Evolutionary conservation across 1,139 yeast species (phyloP), one percentile per base, ranked within the genome.

Genomic region (Candida labiduridarum): DNA sequence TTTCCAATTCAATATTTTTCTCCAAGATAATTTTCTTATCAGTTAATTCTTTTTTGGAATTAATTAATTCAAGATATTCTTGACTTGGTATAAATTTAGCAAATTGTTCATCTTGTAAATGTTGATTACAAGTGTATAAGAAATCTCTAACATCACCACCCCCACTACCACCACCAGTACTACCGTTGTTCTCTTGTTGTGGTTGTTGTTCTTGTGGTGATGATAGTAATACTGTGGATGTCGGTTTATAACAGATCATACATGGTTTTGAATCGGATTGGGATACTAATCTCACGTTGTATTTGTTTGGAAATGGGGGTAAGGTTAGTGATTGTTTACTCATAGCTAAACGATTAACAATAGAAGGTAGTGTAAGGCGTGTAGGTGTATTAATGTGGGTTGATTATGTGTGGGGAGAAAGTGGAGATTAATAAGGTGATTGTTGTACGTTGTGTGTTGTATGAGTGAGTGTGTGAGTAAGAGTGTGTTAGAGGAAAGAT

Each of bases 81-180:
- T 74, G 70, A 10, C 77, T 78, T 36, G 72, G 69, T 1, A 78
- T 59, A 0, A 88, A 83, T 1, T 67, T 65, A 2, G 88, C 90
- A 66, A 87, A 87, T n/a, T 77, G 73, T 1, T 74, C 65, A 59
- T 88, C 95, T 15, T 65, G 66, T 44, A 88, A 65, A 66, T 88
- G 96, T n/a, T 73, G 58, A 25, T 76, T 79, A 63, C 96, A 89
- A 1, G 82, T 74, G 62, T 86, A 87, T 63, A 89, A 85, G 73
- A 84, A 87, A 63, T 87, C 94, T 3, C 74, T 69, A 58, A 76
- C 66, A 50, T 69, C 71, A 25, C 29, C 10, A 25, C 29, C 29
- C 3, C 29, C 29, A 25, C 29, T 7, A 22, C 7, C 2, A 67
- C 67, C 2, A 84, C 72, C 12, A 85, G 76, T 35, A 88, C 67